Conservation (phyloP, 805 yeast genomes). For the Yamadazyma sp. region DNA sequence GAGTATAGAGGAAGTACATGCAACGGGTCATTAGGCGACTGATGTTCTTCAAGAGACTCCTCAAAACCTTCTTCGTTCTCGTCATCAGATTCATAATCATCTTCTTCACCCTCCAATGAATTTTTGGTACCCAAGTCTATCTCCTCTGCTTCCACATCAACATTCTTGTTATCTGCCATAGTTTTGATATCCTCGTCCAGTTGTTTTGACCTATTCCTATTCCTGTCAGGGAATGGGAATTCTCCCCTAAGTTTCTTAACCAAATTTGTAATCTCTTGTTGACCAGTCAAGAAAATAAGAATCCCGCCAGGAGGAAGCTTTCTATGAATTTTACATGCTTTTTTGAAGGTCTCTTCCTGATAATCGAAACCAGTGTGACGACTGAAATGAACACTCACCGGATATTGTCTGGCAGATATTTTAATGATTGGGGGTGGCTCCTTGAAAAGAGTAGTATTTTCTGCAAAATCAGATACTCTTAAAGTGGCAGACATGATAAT, state of each 20-base stretch:
- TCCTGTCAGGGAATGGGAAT: constrained; percentile 50
- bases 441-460: constrained; percentile 66
- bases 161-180: constrained; percentile 40
- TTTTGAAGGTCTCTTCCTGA: constrained; percentile 80
- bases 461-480: constrained; percentile 89
- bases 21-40: constrained; percentile 71
- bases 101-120: constrained; percentile 41
- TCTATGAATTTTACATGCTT: constrained; percentile 83
- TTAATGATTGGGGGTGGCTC: constrained; percentile 82
- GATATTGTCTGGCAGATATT: constrained; percentile 91
- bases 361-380: constrained; percentile 76
- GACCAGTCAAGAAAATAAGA: constrained; percentile 89
- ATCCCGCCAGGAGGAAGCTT: constrained; percentile 93
- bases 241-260: constrained; percentile 68
- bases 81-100: constrained; percentile 50
- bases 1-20: constrained; percentile 93
- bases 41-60: constrained; percentile 69
- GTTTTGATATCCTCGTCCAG: constrained; percentile 29
- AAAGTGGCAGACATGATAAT: constrained; percentile 97
- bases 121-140: constrained; percentile 64
- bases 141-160: constrained; percentile 83
- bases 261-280: constrained; percentile 79
- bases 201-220: constrained; percentile 9
- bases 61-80: constrained; percentile 68
- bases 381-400: constrained; percentile 90